phyloP scores from a whole-genome alignment of 2,329 filamentous ascomycete species.

The Cordyceps cateniannulata region DNA sequence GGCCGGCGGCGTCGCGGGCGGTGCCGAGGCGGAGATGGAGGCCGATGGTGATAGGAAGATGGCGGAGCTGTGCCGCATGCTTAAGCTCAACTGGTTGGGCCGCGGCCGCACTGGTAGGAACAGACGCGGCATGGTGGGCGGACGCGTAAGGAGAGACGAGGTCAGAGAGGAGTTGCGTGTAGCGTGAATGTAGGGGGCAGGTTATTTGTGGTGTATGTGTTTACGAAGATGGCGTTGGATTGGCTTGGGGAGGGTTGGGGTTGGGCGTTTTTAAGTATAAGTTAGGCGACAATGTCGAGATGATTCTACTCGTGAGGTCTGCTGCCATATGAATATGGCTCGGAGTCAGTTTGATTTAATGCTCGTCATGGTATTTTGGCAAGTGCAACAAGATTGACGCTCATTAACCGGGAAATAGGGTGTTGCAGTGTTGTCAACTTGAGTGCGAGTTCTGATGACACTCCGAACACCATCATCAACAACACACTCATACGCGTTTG shows the following conservation, averaged over 20 bases:
- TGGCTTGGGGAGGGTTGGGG: neutral
- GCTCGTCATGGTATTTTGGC: too few species aligned
- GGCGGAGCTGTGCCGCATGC: constrained; percentile 72
- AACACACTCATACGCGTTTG: too few species aligned
- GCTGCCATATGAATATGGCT: neutral
- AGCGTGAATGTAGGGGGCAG: constrained; percentile 16
- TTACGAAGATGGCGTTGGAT: neutral
- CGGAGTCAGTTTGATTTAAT: too few species aligned
- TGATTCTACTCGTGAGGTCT: neutral
- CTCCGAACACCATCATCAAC: too few species aligned
- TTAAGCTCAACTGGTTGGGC: constrained; percentile 97
- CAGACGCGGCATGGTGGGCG: constrained; percentile 80
- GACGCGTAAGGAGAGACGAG: constrained; percentile 43
- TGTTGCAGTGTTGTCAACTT: too few species aligned
- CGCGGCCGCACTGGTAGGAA: constrained; percentile 84
- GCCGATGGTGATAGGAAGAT: constrained; percentile 72
- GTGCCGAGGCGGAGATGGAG: constrained; percentile 57
- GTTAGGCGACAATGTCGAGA: neutral
- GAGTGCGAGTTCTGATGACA: too few species aligned
- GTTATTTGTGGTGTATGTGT: neutral
- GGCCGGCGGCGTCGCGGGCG: constrained; percentile 51
- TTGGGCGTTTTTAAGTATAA: constrained; percentile 4
- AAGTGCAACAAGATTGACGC: too few species aligned
- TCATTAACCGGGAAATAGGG: too few species aligned
- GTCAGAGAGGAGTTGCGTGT: constrained; percentile 36